A percentile compares a stretch with the other conserved stretches of the same genome.
These are phyloP conservation scores for Hypoxylon rickii DNA, from an alignment of 495 filamentous ascomycete species.

Conservation along the genomic window DNA sequence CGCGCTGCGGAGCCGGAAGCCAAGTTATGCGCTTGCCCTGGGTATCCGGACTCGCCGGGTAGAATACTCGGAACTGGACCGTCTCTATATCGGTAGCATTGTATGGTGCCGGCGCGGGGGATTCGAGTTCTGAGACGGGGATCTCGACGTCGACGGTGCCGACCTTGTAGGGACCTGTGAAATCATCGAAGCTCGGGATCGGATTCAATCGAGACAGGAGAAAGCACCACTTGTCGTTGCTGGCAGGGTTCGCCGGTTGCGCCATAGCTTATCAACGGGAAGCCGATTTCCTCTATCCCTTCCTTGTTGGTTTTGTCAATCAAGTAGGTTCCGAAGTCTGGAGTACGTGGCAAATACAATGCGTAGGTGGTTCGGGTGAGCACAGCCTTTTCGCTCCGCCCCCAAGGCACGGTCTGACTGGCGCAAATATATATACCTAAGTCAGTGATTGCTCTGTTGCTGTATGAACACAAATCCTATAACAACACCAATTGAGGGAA, in stretches of 20 bases:
- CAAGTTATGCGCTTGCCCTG: conserved; percentile 59
- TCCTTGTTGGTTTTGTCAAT: too few relatives aligned
- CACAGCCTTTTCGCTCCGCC: too few relatives aligned
- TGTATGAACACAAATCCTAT: too few relatives aligned
- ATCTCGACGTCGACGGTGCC: conserved; percentile 78
- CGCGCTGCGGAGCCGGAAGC: conserved; percentile 73
- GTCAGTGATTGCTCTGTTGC: too few relatives aligned
- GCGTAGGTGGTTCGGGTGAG: too few relatives aligned
- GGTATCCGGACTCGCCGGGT: conserved; percentile 61
- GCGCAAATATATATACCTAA: too few relatives aligned
- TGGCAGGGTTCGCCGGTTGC: conserved; percentile 15
- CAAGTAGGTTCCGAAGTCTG: too few relatives aligned
- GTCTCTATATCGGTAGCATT: conserved; percentile 59
- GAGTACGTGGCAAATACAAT: too few relatives aligned
- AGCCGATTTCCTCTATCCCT: too few relatives aligned
- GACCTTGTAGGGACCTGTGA: conserved; percentile 73
- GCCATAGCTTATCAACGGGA: too few relatives aligned
- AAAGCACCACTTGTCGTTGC: conserved; percentile 24
- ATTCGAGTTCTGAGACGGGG: conserved; percentile 61
- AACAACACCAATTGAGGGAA: too few relatives aligned
- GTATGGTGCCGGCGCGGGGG: conserved; percentile 55
- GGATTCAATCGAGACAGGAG: conserved; percentile 52
- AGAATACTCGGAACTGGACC: conserved; percentile 75
- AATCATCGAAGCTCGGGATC: conserved; percentile 67
- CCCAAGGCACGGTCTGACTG: too few relatives aligned